Evolutionary conservation across 352 stramenopile species (phyloP), one percentile per base, ranked within the genome.

Genomic region (Globisporangium cylindrosporum): DNA sequence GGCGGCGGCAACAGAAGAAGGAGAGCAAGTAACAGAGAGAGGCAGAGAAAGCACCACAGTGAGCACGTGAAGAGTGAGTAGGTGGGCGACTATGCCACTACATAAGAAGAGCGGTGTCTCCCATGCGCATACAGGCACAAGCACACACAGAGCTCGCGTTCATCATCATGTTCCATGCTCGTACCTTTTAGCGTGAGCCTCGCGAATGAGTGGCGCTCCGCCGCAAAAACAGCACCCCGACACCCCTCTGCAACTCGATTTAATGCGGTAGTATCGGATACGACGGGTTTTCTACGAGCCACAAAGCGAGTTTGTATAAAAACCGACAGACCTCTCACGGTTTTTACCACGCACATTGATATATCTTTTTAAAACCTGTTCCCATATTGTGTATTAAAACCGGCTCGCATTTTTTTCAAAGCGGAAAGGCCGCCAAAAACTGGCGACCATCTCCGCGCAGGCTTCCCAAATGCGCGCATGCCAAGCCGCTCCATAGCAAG

Each of bases 121-220:
- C n/a, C 43, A 22, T 22, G 18, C 9, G n/a, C n/a, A n/a, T 34
- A 15, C 34, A 53, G 2, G 9, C n/a, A 36, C 14, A 51, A 10
- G 34, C n/a, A 24, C 7, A 32, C 57, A 24, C 57, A 62, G 34
- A 41, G 55, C 29, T 4, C 12, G 22, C 36, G 15, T 7, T 18
- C 54, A 24, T 36, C 2, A 32, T 32, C 54, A 57, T 8, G 57
- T 34, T 22, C 5, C 54, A 24, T 59, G 9, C 18, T n/a, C 54
- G 54, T 59, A 59, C 54, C 54, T 59, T 38, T 43, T 43, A 59
- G 54, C 54, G 27, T 43, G 58, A 53, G 58, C 34, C 36, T 63
- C 36, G 36, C 58, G 58, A 63, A 63, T 63, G 58, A 63, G 58
- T 63, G 58, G 58, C 36, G 58, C 34, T 63, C 32, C 57, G 57